A percentile compares a stretch with the other conserved stretches of the same genome.
Conservation (phyloP, 805 yeast genomes). For the Blastobotrys robertii region DNA sequence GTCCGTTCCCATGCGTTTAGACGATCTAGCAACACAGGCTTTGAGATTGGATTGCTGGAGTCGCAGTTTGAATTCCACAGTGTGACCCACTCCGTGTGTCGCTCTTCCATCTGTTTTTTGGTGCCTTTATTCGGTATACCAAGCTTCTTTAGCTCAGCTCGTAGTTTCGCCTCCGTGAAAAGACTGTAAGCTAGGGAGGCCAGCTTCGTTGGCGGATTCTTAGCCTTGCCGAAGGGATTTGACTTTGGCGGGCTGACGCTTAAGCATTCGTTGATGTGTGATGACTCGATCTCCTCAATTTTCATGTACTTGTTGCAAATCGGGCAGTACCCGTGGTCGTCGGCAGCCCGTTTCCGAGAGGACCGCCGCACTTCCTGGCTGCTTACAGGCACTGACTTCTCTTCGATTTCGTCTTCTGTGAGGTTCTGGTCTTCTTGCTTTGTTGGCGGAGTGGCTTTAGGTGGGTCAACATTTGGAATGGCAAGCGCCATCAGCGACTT, state of each 20-base stretch:
- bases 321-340: constrained; percentile 50
- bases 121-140: constrained; percentile 57
- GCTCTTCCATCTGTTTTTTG: constrained; percentile 48
- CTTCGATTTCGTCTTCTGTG: neutral
- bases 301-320: constrained; percentile 51
- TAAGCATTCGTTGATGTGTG: constrained; percentile 57
- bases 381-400: neutral
- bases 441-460: neutral
- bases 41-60: constrained; percentile 52
- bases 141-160: constrained; percentile 44
- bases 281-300: constrained; percentile 42
- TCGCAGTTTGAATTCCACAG: constrained; percentile 78
- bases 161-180: constrained; percentile 48
- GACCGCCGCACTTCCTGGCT: neutral
- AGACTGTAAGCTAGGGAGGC: constrained; percentile 58
- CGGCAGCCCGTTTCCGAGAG: neutral
- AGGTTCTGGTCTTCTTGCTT: neutral
- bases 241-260: neutral
- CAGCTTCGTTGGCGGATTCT: constrained; percentile 24
- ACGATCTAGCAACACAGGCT: constrained; percentile 43
- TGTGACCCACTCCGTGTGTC: constrained; percentile 70
- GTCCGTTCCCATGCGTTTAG: constrained; percentile 59
- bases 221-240: constrained; percentile 18
- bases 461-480: too few species aligned
- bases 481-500: too few species aligned